Evolutionary conservation across 169 alveolate genomes (phyloP), one percentile per base, ranked within the genome.

Genomic region (Ichthyophthirius multifiliis): DNA sequence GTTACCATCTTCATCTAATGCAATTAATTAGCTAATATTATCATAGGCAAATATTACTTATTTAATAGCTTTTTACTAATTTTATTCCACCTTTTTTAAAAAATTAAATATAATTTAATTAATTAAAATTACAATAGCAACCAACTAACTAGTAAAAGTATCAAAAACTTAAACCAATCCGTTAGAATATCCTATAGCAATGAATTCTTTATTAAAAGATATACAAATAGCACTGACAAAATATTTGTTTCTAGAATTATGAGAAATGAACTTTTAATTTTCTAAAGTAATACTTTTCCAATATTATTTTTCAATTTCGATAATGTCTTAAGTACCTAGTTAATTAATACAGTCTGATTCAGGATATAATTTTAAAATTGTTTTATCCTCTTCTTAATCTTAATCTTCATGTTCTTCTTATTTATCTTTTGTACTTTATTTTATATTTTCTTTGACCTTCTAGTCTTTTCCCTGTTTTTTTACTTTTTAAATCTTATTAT

Each of bases 101-200:
- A 5, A 27, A 34, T 27, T n/a, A n/a, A 45, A 20, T 47, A 7
- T 47, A 47, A 9, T 47, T 47, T 4, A 13, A 41, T 41, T 41
- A 41, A 9, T 41, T 41, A 4, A n/a, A n/a, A 4, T n/a, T n/a
- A 44, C 7, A 44, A 2, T 4, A 44, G 10, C 3, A 44, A 44
- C 13, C 3, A 44, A 44, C 18, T 44, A 44, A 44, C 1, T 46
- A 16, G 23, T 6, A 10, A 46, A 55, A 67, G 12, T 41, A 12
- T 31, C 15, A 18, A 5, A 67, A 13, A 67, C 41, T 20, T 34
- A 27, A 39, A 67, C 27, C 41, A 4, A n/a, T 16, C 77, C 77
- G 16, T 34, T 67, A 39, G 39, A 34, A 41, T 67, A 67, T 5
- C 77, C 77, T 3, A 67, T 41, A 18, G 77, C 77, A 9, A 67